Conservation (phyloP, 225 moss, liverwort and hornwort species). For the Pseudisothecium myosuroides region DNA sequence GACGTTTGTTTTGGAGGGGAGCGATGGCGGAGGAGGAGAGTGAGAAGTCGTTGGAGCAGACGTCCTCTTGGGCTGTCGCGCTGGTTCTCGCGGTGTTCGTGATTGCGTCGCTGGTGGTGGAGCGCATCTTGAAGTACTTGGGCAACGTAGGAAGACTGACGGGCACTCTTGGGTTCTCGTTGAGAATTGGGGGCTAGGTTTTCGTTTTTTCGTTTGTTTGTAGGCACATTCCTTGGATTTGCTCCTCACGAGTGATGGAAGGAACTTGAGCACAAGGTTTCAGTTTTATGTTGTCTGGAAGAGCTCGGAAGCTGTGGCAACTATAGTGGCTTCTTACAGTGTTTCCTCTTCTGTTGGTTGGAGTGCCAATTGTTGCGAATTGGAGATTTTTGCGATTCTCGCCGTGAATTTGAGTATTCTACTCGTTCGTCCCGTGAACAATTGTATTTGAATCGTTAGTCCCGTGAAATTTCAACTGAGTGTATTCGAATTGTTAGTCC, state of each 20-base stretch:
- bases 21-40: slow-evolving; percentile 32
- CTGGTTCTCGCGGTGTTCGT: slow-evolving; percentile 57
- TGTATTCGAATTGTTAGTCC: neutral
- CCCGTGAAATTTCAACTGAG: too few relatives aligned
- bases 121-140: slow-evolving; percentile 41
- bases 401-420: neutral
- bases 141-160: slow-evolving; percentile 11
- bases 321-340: neutral
- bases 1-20: neutral
- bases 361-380: neutral
- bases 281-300: neutral
- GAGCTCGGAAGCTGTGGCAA: neutral
- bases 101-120: slow-evolving; percentile 51
- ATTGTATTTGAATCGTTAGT: too few relatives aligned
- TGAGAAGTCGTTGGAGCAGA: slow-evolving; percentile 43
- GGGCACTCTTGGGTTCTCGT: neutral
- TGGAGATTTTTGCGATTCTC: neutral
- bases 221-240: neutral
- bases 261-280: neutral
- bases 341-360: neutral
- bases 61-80: slow-evolving; percentile 81
- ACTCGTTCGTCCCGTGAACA: too few relatives aligned
- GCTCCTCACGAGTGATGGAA: neutral
- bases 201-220: neutral
- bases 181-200: neutral